Evolutionary conservation across 2,329 filamentous ascomycete genomes (phyloP).

Genomic region (Boeremia lycopersici): DNA sequence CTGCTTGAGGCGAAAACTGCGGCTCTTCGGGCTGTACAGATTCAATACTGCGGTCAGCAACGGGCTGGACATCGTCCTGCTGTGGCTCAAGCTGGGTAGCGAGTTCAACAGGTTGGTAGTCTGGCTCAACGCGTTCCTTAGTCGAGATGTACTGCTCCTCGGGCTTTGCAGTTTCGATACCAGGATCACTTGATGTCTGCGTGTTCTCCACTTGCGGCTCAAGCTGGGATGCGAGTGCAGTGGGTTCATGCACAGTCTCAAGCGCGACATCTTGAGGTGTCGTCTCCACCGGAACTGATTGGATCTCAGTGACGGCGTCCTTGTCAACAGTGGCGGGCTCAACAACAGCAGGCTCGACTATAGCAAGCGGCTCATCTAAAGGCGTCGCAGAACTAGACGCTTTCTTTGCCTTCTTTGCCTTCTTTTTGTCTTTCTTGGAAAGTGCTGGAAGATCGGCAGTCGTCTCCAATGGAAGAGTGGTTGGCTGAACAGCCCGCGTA

Average conservation of each 20-base stretch:
- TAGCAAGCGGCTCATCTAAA: constrained; percentile 5
- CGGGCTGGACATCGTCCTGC: not conserved
- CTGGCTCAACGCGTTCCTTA: not conserved
- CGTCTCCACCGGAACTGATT: not conserved
- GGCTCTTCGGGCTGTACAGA: not conserved
- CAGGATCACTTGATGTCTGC: no score
- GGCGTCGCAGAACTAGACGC: constrained; percentile 21
- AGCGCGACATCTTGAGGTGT: no score
- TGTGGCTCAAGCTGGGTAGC: constrained; percentile 5
- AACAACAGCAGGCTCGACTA: not conserved
- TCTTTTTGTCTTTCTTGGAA: constrained; percentile 33
- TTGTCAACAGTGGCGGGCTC: not conserved
- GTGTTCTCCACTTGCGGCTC: not conserved
- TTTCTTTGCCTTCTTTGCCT: constrained; percentile 29
- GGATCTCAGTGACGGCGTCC: not conserved
- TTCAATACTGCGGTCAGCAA: not conserved
- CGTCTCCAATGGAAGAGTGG: not conserved
- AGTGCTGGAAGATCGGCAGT: constrained; percentile 9
- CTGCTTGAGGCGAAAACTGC: not conserved
- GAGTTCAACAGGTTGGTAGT: constrained; percentile 5
- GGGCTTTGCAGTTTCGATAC: no score
- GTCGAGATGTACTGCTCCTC: no score
- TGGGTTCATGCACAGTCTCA: no score
- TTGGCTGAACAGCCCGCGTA: not conserved
- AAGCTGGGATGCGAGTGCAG: no score